A percentile compares a stretch with the other conserved stretches of the same genome.
Evolutionary conservation across 768 basidiomycete species (phyloP).

Genomic region (Tricholoma saponaceum): DNA sequence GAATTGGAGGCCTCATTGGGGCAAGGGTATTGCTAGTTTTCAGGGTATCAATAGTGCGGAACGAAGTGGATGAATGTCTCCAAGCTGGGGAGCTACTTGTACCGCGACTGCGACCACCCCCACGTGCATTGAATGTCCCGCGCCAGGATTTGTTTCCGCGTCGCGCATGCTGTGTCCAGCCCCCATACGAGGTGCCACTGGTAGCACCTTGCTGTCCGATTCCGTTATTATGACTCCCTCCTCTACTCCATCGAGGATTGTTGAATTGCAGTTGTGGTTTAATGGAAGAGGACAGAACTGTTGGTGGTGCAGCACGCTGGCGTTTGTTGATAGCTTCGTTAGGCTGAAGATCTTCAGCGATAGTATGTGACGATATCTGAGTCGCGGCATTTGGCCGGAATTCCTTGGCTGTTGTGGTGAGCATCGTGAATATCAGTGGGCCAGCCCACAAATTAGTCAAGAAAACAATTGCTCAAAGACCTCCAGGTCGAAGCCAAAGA

Average conservation of each 20-base stretch:
- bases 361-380: too few species aligned
- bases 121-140: not conserved
- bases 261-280: not conserved
- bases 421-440: not conserved
- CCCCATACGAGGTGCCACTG: not conserved
- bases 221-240: not conserved
- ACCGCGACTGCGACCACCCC: not conserved
- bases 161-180: constrained; percentile 1
- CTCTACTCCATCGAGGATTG: not conserved
- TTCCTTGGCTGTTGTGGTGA: not conserved
- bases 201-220: not conserved
- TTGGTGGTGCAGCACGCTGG: constrained; percentile 7
- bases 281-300: constrained; percentile 5
- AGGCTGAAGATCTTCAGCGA: constrained; percentile 15
- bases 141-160: constrained; percentile 8
- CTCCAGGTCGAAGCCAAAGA: too few species aligned
- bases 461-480: too few species aligned
- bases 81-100: not conserved
- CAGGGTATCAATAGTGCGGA: not conserved
- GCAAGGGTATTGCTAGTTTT: not conserved
- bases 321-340: constrained; percentile 16
- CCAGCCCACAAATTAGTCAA: not conserved
- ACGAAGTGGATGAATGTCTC: not conserved
- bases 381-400: not conserved
- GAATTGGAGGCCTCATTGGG: not conserved